Percentiles rank a stretch among this genome's conserved stretches.
These are phyloP conservation scores for Lactarius sp. DNA, from an alignment of 768 basidiomycete species.

Conservation along the genomic window DNA sequence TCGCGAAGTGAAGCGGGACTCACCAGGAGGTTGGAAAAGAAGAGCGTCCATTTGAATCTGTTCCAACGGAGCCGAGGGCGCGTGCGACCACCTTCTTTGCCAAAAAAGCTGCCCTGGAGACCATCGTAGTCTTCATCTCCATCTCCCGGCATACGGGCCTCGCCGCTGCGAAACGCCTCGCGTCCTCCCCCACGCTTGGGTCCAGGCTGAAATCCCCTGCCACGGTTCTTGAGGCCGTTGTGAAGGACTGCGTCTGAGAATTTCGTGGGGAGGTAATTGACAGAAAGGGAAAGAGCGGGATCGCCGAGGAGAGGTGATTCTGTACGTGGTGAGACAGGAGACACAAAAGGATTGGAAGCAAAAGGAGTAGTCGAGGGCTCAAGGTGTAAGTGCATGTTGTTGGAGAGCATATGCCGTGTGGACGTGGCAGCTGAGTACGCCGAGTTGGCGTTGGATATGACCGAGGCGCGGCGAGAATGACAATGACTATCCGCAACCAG, in stretches of 20 bases:
- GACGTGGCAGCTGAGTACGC: constrained; percentile 44
- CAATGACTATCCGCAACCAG: constrained; percentile 4
- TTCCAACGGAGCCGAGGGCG: constrained; percentile 63
- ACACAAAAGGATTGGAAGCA: constrained; percentile 28
- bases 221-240: constrained; percentile 40
- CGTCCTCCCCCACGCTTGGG: constrained; percentile 68
- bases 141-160: constrained; percentile 37
- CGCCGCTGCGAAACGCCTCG: constrained; percentile 46
- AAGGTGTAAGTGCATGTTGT: constrained; percentile 35
- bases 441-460: constrained; percentile 38
- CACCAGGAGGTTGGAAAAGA: constrained; percentile 59
- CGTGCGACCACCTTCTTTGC: constrained; percentile 36
- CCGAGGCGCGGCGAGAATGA: constrained; percentile 18
- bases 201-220: constrained; percentile 34
- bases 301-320: constrained; percentile 27
- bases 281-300: constrained; percentile 42
- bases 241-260: constrained; percentile 49
- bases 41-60: constrained; percentile 78
- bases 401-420: constrained; percentile 45
- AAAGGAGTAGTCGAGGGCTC: constrained; percentile 42
- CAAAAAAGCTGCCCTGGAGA: constrained; percentile 37
- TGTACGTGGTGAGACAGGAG: constrained; percentile 29
- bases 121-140: constrained; percentile 39
- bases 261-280: constrained; percentile 75
- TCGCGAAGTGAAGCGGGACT: constrained; percentile 30